phyloP scores from a whole-genome alignment of 495 filamentous ascomycete species.

The Aspergillus avenaceus region DNA sequence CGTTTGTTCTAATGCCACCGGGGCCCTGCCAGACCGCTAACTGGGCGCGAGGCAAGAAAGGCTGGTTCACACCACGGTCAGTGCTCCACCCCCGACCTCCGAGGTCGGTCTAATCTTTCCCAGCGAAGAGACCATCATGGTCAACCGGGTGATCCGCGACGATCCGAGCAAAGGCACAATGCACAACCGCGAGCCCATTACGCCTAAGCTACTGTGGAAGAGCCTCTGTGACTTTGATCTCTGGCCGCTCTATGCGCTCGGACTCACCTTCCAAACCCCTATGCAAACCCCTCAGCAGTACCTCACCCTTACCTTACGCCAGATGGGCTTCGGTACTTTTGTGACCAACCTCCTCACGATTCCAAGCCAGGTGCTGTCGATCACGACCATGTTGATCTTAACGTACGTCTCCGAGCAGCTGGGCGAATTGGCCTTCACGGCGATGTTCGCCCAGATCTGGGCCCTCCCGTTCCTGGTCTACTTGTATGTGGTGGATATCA shows the following conservation, averaged over 20 bases:
- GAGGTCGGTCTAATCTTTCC: neutral
- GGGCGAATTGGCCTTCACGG: neutral
- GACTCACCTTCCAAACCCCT: conserved; percentile 50
- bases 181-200: conserved; percentile 56
- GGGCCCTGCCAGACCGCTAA: conserved; percentile 59
- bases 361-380: conserved; percentile 35
- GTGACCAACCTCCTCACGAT: conserved; percentile 59
- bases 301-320: conserved; percentile 50
- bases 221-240: conserved; percentile 51
- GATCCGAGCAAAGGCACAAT: conserved; percentile 68
- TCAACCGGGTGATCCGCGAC: conserved; percentile 68
- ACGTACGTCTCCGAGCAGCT: neutral
- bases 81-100: conserved; percentile 5
- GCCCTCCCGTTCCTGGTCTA: neutral
- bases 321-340: conserved; percentile 56
- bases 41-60: conserved; percentile 57
- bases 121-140: conserved; percentile 55
- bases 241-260: conserved; percentile 49
- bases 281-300: conserved; percentile 38
- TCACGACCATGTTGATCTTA: conserved; percentile 11
- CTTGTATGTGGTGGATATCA: neutral
- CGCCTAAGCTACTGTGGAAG: conserved; percentile 40
- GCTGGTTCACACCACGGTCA: conserved; percentile 63
- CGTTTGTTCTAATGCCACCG: conserved; percentile 58
- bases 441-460: neutral